These are phyloP conservation scores for Onygenales sp. DNA, from an alignment of 2,329 filamentous ascomycete species.

Conservation along the genomic window DNA sequence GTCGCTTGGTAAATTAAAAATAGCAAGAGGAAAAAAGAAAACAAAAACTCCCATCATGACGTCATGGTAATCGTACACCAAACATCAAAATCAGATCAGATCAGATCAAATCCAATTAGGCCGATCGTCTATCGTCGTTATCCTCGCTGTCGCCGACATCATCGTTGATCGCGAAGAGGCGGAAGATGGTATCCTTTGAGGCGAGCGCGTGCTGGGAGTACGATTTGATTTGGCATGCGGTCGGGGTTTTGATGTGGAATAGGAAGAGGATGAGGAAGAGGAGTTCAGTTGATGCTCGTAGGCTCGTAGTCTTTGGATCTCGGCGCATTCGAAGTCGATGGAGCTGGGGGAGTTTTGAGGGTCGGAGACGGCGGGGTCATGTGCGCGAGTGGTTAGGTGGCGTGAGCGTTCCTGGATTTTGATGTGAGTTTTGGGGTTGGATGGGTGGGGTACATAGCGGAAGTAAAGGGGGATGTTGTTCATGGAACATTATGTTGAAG, in stretches of 20 bases:
- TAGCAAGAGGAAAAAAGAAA: too few relatives aligned
- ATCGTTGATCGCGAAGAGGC: neutral
- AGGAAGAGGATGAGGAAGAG: too few relatives aligned
- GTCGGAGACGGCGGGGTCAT: slow-evolving; percentile 20
- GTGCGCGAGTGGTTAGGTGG: slow-evolving; percentile 14
- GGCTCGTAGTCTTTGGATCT: slow-evolving; percentile 4
- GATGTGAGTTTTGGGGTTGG: neutral
- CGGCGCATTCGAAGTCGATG: slow-evolving; percentile 20
- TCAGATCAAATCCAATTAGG: neutral
- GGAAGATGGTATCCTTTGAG: neutral
- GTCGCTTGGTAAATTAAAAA: too few relatives aligned
- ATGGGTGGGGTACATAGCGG: too few relatives aligned
- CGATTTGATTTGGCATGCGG: too few relatives aligned
- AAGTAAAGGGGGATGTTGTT: neutral
- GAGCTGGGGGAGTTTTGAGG: slow-evolving; percentile 17
- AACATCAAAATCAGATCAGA: neutral
- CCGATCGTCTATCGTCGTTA: neutral
- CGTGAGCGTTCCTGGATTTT: slow-evolving; percentile 18
- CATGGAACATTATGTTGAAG: neutral
- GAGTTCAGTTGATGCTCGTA: neutral
- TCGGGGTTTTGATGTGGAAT: too few relatives aligned
- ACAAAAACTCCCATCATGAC: too few relatives aligned
- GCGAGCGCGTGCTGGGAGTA: too few relatives aligned
- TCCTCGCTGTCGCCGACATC: neutral
- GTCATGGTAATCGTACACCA: too few relatives aligned